Conservation (phyloP, 1,284 basidiomycete genomes). For the Trametes versicolor region DNA sequence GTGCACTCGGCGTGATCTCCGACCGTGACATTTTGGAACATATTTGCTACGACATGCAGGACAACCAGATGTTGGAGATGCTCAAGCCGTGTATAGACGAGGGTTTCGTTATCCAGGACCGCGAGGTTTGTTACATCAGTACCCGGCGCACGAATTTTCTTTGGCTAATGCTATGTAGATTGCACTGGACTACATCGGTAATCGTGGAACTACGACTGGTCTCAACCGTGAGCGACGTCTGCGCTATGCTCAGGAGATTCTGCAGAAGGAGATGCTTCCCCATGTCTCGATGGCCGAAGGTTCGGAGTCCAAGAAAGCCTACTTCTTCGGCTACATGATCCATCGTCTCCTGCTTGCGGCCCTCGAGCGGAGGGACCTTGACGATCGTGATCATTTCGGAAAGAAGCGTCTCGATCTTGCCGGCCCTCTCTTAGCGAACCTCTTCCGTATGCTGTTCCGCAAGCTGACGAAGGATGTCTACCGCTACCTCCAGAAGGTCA, state of each 20-base stretch:
- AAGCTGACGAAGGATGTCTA: slow-evolving; percentile 98
- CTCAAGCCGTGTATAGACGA: slow-evolving; percentile 99
- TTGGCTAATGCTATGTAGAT: slow-evolving; percentile 47
- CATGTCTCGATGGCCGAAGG: slow-evolving; percentile 97
- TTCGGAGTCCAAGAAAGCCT: slow-evolving; percentile 98
- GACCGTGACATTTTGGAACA: slow-evolving; percentile 98
- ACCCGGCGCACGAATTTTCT: too few species aligned
- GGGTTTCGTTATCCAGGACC: slow-evolving; percentile 97
- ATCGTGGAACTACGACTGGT: slow-evolving; percentile 96
- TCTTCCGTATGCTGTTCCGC: slow-evolving; percentile 98
- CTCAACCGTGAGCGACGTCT: slow-evolving; percentile 93
- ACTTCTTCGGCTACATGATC: slow-evolving; percentile 99
- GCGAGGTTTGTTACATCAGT: slow-evolving; percentile 72
- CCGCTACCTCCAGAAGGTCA: slow-evolving; percentile 94
- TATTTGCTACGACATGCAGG: slow-evolving; percentile 98
- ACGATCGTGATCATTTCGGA: slow-evolving; percentile 99
- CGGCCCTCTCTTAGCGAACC: slow-evolving; percentile 92
- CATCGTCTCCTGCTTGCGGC: slow-evolving; percentile 95
- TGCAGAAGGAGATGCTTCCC: slow-evolving; percentile 99
- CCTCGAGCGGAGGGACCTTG: slow-evolving; percentile 93
- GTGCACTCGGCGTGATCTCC: slow-evolving; percentile 96
- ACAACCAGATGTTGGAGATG: slow-evolving; percentile 97
- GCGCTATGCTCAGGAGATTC: slow-evolving; percentile 96
- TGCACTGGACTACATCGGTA: slow-evolving; percentile 97
- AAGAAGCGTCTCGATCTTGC: slow-evolving; percentile 98